phyloP scores from a whole-genome alignment of 805 yeast genomes.

The Lipomyces sp. region DNA sequence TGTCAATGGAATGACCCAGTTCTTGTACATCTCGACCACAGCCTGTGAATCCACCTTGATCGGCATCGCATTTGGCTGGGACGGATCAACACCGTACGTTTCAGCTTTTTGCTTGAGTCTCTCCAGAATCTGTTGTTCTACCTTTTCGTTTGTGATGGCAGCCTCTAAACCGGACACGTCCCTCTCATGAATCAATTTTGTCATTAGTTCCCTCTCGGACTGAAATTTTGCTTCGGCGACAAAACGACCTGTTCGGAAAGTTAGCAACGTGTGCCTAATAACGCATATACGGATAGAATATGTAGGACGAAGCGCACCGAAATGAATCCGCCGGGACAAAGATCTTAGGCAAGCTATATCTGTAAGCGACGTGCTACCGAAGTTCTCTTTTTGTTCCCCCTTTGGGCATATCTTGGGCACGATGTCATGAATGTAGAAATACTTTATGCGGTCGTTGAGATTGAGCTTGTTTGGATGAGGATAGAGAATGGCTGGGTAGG shows the following conservation, averaged over 20 bases:
- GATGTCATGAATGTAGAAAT: constrained; percentile 66
- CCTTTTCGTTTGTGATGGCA: constrained; percentile 82
- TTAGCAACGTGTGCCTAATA: background rate
- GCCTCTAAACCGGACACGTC: constrained; percentile 72
- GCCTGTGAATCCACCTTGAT: constrained; percentile 75
- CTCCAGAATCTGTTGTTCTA: constrained; percentile 77
- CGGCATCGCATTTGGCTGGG: constrained; percentile 46
- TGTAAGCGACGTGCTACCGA: constrained; percentile 78
- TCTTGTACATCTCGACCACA: constrained; percentile 78
- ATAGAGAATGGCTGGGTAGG: constrained; percentile 78
- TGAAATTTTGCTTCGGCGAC: constrained; percentile 94
- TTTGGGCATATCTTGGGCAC: constrained; percentile 49
- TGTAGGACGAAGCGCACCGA: constrained; percentile 57
- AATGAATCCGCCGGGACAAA: constrained; percentile 86
- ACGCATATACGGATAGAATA: background rate
- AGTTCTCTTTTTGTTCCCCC: constrained; percentile 73
- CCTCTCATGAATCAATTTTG: constrained; percentile 56
- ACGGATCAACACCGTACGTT: constrained; percentile 60
- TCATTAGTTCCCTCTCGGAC: constrained; percentile 60
- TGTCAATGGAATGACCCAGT: constrained; percentile 87
- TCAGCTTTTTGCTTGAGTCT: constrained; percentile 77
- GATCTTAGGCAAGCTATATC: constrained; percentile 89
- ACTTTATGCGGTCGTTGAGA: constrained; percentile 66
- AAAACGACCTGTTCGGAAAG: constrained; percentile 52
- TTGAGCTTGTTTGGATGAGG: constrained; percentile 69